A percentile compares a stretch with the other conserved stretches of the same genome.
phyloP scores from a whole-genome alignment of 805 yeast species.

The Debaryomyces maramus region DNA sequence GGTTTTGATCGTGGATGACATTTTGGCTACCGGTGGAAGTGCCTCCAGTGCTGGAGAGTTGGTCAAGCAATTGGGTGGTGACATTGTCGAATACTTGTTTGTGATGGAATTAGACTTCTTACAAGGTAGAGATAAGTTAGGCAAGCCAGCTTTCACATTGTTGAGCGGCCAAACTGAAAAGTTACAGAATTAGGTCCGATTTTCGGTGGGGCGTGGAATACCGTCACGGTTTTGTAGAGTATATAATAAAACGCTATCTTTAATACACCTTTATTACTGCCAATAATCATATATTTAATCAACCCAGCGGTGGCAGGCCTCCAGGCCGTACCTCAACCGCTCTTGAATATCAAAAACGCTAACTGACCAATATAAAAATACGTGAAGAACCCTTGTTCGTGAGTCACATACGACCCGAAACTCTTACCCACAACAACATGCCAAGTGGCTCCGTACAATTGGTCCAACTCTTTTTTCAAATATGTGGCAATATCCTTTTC shows the following conservation, averaged over 20 bases:
- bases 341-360: conserved; percentile 70
- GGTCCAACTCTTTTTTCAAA: conserved; percentile 67
- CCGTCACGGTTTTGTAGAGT: too few relatives aligned
- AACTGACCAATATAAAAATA: conserved; percentile 69
- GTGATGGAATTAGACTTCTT: conserved; percentile 94
- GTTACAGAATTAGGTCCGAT: conserved; percentile 13
- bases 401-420: conserved; percentile 79
- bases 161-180: conserved; percentile 76
- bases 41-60: conserved; percentile 93
- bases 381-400: conserved; percentile 69
- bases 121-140: conserved; percentile 86
- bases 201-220: too few relatives aligned
- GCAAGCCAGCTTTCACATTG: conserved; percentile 86
- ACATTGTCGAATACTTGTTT: conserved; percentile 77
- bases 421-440: conserved; percentile 79
- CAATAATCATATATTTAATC: too few relatives aligned
- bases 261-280: too few relatives aligned
- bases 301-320: too few relatives aligned
- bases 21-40: conserved; percentile 97
- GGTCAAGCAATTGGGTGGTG: conserved; percentile 63
- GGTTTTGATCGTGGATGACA: conserved; percentile 90
- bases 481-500: conserved; percentile 66
- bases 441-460: conserved; percentile 69
- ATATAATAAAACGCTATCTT: too few relatives aligned
- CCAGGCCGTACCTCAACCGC: too few relatives aligned